A percentile compares a stretch with the other conserved stretches of the same genome.
Evolutionary conservation across 495 filamentous ascomycete genomes (phyloP).

Genomic region (Penicillium egyptiacum): DNA sequence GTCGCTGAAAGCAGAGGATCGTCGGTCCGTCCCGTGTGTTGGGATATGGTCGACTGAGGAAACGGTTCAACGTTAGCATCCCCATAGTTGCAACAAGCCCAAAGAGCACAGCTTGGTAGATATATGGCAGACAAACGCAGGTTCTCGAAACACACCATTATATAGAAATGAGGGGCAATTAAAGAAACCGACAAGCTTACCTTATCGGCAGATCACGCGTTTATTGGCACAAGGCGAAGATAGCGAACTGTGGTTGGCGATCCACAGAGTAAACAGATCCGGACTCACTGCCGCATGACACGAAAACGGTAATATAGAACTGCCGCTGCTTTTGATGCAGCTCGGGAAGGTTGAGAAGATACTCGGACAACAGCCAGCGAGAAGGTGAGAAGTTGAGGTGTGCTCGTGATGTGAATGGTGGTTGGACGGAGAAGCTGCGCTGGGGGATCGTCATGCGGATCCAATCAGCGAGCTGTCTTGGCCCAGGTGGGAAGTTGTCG

Average conservation of each 20-base stretch:
- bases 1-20: constrained; percentile 46
- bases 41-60: constrained; percentile 45
- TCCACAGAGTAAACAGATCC: constrained; percentile 13
- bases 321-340: not conserved
- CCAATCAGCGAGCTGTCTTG: not conserved
- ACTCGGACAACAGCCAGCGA: constrained; percentile 6
- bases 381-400: constrained; percentile 6
- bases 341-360: not conserved
- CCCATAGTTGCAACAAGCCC: constrained; percentile 29
- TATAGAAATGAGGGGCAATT: constrained; percentile 13
- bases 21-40: constrained; percentile 43
- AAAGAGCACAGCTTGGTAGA: not conserved
- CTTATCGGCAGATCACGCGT: constrained; percentile 20
- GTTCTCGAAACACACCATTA: not conserved
- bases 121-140: not conserved
- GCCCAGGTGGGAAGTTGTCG: not conserved
- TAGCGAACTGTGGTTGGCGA: constrained; percentile 17
- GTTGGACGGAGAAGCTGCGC: constrained; percentile 15
- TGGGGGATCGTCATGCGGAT: constrained; percentile 1
- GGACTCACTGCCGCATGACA: constrained; percentile 7
- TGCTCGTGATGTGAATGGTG: constrained; percentile 12
- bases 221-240: constrained; percentile 16
- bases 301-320: constrained; percentile 10
- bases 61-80: constrained; percentile 48
- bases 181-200: constrained; percentile 11